phyloP scores from a whole-genome alignment of 2,329 filamentous ascomycete genomes.

The Scedosporium apiospermum region DNA sequence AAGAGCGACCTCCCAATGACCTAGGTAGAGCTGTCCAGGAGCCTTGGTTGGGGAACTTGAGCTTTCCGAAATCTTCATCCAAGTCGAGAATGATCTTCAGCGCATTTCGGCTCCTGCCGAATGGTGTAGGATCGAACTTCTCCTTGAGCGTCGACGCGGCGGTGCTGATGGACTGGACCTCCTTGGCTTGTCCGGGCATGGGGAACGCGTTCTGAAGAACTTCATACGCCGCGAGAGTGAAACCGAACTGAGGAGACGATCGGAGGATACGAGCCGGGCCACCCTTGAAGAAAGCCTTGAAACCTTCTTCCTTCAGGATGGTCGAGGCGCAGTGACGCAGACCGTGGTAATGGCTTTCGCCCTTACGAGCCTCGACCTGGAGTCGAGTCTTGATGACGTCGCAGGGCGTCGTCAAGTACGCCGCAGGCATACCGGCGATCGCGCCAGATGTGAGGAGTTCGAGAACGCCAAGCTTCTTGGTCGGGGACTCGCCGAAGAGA shows the following conservation, averaged over 20 bases:
- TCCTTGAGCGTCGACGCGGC: slow-evolving; percentile 49
- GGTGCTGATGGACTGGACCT: slow-evolving; percentile 44
- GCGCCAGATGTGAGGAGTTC: slow-evolving; percentile 92
- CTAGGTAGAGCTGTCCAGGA: slow-evolving; percentile 44
- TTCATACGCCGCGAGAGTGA: slow-evolving; percentile 93
- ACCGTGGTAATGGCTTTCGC: slow-evolving; percentile 78
- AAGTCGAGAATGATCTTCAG: slow-evolving; percentile 93
- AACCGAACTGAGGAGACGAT: slow-evolving; percentile 94
- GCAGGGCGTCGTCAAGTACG: slow-evolving; percentile 92
- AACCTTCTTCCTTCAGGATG: slow-evolving; percentile 83
- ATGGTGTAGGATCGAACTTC: slow-evolving; percentile 41
- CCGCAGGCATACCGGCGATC: slow-evolving; percentile 84
- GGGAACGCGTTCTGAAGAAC: slow-evolving; percentile 75
- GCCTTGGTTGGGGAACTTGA: slow-evolving; percentile 48
- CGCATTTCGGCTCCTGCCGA: slow-evolving; percentile 68
- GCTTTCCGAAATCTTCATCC: slow-evolving; percentile 82
- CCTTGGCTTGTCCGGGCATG: slow-evolving; percentile 51
- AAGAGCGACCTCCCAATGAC: slow-evolving; percentile 26
- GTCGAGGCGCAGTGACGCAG: slow-evolving; percentile 78
- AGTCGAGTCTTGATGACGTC: slow-evolving; percentile 99
- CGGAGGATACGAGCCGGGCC: slow-evolving; percentile 90
- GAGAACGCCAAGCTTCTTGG: slow-evolving; percentile 79
- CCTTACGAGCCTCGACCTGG: slow-evolving; percentile 95
- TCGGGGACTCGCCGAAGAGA: slow-evolving; percentile 79
- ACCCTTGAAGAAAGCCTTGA: slow-evolving; percentile 97